A percentile compares a stretch with the other conserved stretches of the same genome.
phyloP scores from a whole-genome alignment of 2,329 filamentous ascomycete genomes.

The Aurifilum marmelostoma region DNA sequence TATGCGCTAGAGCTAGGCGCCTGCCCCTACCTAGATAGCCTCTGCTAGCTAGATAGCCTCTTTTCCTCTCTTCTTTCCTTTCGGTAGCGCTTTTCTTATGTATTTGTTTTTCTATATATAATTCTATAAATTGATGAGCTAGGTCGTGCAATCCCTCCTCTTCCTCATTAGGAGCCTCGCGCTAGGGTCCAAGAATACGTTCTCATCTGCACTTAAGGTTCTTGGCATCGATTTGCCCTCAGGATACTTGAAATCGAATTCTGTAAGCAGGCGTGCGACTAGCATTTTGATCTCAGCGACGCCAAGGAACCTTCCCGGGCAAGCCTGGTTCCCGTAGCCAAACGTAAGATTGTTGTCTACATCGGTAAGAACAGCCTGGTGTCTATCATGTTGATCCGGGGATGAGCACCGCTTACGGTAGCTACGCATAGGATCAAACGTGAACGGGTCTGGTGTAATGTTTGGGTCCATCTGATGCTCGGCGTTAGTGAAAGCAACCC shows the following conservation, averaged over 20 bases:
- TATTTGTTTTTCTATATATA: too few species aligned
- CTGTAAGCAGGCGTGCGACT: conserved; percentile 26
- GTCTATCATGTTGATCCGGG: background rate
- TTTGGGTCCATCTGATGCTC: conserved; percentile 5
- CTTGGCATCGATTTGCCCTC: background rate
- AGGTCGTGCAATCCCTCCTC: too few species aligned
- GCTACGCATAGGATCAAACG: conserved; percentile 2
- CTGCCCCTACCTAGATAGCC: too few species aligned
- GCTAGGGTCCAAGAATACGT: conserved; percentile 5
- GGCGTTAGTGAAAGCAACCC: conserved; percentile 13
- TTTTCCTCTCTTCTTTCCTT: too few species aligned
- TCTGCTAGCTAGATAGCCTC: too few species aligned
- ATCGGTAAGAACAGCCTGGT: background rate
- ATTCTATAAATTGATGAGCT: too few species aligned
- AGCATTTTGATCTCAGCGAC: conserved; percentile 33
- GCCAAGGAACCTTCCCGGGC: conserved; percentile 30
- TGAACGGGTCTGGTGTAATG: background rate
- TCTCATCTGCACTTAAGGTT: background rate
- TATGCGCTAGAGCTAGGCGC: too few species aligned
- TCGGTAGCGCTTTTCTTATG: too few species aligned
- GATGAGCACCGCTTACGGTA: background rate
- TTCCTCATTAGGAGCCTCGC: conserved; percentile 18
- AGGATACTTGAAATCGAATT: conserved; percentile 28
- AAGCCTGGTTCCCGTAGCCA: conserved; percentile 32
- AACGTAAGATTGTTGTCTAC: conserved; percentile 13